Evolutionary conservation across 2,329 filamentous ascomycete genomes (phyloP), one percentile per base, ranked within the genome.

Genomic region (Alternaria atra): DNA sequence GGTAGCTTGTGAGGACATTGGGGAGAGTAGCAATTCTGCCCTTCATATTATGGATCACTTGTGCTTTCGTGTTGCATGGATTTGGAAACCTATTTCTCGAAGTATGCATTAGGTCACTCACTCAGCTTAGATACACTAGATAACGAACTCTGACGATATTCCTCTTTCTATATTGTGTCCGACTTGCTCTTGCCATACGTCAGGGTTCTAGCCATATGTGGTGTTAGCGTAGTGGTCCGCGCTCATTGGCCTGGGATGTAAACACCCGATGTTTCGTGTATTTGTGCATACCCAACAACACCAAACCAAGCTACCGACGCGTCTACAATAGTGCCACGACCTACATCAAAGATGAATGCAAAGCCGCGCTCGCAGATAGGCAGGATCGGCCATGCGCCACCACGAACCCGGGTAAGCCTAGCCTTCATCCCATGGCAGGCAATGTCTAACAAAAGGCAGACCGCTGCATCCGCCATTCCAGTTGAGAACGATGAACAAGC

Each of bases 1-100:
- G 89, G 91, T 20, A 90, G 85, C 73, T 78, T 90, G 62, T 89
- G 75, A 81, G 56, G 17, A 23, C 23, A 40, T 23, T 12, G 37
- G 37, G 17, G 37, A 40, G 10, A 40, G 8, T 12, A 40, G 37
- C 37, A 40, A 40, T 40, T 23, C 37, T 40, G 37, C 37, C 37
- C 37, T 40, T 5, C n/a, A 42, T 9, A 25, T 6, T 23, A 20
- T 32, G 34, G 17, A 63, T 63, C 61, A 52, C 61, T 67, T 69
- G 64, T 72, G 65, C 66, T 74, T 73, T 72, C 63, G 68, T 66
- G 62, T 29, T 71, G 58, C 61, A 46, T 53, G 44, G 54, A 56
- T 58, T 67, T 65, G 58, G 60, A 57, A 54, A 58, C 55, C 53
- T 57, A 37, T 50, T 62, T 65, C 63, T 59, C 66, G 58, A 69